phyloP scores from a whole-genome alignment of 2,329 filamentous ascomycete species.

The Dactylellina haptotyla region DNA sequence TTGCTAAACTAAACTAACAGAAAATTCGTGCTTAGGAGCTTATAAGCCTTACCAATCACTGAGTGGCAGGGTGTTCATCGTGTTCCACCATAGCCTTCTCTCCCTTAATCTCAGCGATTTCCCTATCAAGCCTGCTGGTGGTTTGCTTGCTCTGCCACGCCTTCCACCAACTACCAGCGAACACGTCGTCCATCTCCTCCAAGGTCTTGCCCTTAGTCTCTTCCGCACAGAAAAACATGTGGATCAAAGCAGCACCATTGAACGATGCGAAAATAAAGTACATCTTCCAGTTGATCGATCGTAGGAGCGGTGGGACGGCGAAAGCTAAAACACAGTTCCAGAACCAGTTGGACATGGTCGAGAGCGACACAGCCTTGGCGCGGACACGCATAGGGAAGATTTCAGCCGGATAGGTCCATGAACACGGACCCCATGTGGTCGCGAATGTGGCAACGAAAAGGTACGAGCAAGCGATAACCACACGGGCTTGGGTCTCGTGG shows the following conservation, averaged over 20 bases:
- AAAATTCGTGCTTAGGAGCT: no score
- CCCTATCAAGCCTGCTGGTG: constrained; percentile 25
- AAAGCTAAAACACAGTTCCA: constrained; percentile 70
- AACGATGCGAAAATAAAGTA: constrained; percentile 82
- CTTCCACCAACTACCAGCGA: constrained; percentile 63
- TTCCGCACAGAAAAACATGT: constrained; percentile 74
- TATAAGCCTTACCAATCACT: constrained; percentile 2
- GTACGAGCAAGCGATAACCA: constrained; percentile 75
- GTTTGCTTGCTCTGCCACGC: constrained; percentile 47
- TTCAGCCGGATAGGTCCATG: constrained; percentile 71
- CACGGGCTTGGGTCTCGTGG: constrained; percentile 68
- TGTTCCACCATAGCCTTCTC: constrained; percentile 14
- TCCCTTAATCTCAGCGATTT: constrained; percentile 42
- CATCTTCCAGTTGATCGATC: constrained; percentile 68
- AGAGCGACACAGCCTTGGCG: constrained; percentile 71
- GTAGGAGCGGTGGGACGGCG: constrained; percentile 66
- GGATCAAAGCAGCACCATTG: constrained; percentile 74
- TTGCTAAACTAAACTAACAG: no score
- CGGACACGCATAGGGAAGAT: constrained; percentile 72
- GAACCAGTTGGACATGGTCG: constrained; percentile 71
- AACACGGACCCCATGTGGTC: constrained; percentile 71
- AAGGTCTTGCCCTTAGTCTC: constrained; percentile 72
- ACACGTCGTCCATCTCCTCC: constrained; percentile 80
- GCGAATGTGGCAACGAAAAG: constrained; percentile 77
- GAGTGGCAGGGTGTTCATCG: constrained; percentile 18